These are phyloP conservation scores for Penicillium thymicola DNA, from an alignment of 2,329 filamentous ascomycete genomes.

Conservation along the genomic window DNA sequence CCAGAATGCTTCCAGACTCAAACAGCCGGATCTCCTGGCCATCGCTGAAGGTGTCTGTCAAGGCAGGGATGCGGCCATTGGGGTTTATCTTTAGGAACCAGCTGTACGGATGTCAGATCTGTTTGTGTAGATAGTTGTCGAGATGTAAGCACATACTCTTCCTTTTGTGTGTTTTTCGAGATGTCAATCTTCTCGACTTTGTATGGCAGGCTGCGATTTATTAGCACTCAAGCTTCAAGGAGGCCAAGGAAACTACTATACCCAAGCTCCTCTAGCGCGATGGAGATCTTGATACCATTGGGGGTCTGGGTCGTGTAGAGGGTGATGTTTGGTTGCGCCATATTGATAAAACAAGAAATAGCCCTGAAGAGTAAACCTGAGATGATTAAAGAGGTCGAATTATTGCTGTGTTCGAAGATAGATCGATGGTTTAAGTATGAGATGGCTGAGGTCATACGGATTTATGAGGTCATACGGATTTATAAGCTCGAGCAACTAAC, in stretches of 20 bases:
- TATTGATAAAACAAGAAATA: conserved; percentile 13
- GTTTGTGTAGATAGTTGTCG: not conserved
- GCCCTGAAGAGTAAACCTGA: not conserved
- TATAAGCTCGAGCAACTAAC: conserved; percentile 5
- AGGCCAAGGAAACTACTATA: conserved; percentile 17
- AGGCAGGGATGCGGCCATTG: conserved; percentile 84
- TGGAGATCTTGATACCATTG: conserved; percentile 87
- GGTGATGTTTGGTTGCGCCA: conserved; percentile 60
- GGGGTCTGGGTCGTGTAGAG: conserved; percentile 81
- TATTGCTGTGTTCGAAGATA: not conserved
- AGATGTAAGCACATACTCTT: conserved; percentile 44
- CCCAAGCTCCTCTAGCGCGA: conserved; percentile 79
- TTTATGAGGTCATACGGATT: conserved; percentile 9
- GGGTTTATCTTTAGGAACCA: conserved; percentile 93
- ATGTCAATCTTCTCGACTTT: conserved; percentile 71
- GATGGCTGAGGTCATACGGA: not conserved
- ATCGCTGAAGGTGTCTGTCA: conserved; percentile 75
- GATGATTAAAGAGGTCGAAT: not conserved
- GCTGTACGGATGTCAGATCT: conserved; percentile 27
- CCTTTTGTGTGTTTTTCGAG: conserved; percentile 72
- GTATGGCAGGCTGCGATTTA: conserved; percentile 60
- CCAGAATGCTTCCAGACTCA: conserved; percentile 78
- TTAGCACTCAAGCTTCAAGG: conserved; percentile 12
- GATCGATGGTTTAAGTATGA: not conserved
- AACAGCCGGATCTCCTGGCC: conserved; percentile 73